Evolutionary conservation across 2,329 filamentous ascomycete species (phyloP).

Genomic region (Hypoxylon sp.): DNA sequence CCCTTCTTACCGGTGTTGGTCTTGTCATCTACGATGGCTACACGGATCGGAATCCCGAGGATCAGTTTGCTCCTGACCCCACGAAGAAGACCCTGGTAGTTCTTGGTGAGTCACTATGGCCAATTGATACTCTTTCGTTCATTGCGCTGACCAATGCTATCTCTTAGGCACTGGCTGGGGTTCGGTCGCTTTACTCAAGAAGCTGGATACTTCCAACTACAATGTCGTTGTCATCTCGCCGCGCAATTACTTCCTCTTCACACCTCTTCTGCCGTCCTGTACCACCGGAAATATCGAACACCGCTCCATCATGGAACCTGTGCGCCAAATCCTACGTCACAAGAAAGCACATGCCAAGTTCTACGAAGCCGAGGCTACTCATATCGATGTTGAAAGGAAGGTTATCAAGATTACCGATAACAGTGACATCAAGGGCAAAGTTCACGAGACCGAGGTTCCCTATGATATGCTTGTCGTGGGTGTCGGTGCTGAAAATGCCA

Average conservation of each 20-base stretch:
- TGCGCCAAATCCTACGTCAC: conserved; percentile 93
- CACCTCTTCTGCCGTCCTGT: conserved; percentile 94
- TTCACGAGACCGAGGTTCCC: conserved; percentile 85
- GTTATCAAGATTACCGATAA: conserved; percentile 90
- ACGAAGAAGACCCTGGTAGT: conserved; percentile 97
- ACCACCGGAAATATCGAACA: conserved; percentile 98
- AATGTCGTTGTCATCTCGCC: conserved; percentile 98
- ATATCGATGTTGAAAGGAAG: conserved; percentile 93
- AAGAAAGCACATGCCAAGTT: conserved; percentile 94
- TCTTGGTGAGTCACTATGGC: conserved; percentile 72
- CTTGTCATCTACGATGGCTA: conserved; percentile 87
- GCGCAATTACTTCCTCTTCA: conserved; percentile 99
- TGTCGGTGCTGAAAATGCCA: conserved; percentile 97
- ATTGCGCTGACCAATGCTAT: conserved; percentile 38
- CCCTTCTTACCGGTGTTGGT: conserved; percentile 74
- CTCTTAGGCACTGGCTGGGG: conserved; percentile 89
- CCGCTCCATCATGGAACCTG: conserved; percentile 99
- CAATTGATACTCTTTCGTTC: conserved; percentile 14
- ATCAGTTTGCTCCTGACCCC: conserved; percentile 83
- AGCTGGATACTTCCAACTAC: conserved; percentile 98
- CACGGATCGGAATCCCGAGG: conserved; percentile 80
- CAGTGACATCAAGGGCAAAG: conserved; percentile 89
- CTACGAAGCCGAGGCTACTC: conserved; percentile 97
- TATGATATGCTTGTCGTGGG: conserved; percentile 99
- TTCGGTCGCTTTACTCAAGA: conserved; percentile 95